A percentile compares a stretch with the other conserved stretches of the same genome.
phyloP scores from a whole-genome alignment of 192 early-diverging fungal genomes.

The Coemansia sp. region DNA sequence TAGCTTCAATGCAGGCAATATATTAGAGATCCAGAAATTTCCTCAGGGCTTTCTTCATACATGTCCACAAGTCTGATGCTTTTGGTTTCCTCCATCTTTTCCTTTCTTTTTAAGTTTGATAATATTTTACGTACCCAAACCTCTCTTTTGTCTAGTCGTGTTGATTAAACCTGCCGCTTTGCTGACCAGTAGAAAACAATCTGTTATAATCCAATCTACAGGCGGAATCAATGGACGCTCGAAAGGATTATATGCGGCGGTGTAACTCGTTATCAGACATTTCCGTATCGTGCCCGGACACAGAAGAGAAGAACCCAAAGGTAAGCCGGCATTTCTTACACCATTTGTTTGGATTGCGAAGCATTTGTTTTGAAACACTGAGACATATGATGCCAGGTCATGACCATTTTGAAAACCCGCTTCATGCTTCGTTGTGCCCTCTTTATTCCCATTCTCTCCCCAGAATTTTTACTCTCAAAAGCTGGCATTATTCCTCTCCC shows the following conservation, averaged over 20 bases:
- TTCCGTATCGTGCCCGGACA: not conserved
- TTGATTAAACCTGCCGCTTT: not conserved
- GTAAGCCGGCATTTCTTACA: not conserved
- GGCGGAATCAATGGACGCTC: not conserved
- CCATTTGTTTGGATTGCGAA: not conserved
- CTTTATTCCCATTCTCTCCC: too few relatives aligned
- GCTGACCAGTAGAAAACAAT: not conserved
- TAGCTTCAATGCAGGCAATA: too few relatives aligned
- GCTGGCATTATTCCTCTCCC: not conserved
- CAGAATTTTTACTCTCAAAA: not conserved
- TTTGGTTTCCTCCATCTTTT: constrained; percentile 4
- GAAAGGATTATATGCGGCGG: not conserved
- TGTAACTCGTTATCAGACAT: not conserved
- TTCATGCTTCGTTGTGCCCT: not conserved
- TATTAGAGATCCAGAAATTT: too few relatives aligned
- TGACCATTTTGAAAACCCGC: not conserved
- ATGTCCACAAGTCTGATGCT: not conserved
- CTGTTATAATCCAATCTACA: not conserved
- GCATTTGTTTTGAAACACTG: not conserved
- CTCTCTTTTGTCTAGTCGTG: not conserved
- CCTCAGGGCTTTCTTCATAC: constrained; percentile 2
- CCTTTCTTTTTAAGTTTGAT: not conserved
- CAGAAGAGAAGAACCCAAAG: not conserved
- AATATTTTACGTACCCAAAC: not conserved
- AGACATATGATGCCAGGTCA: not conserved